phyloP scores from a whole-genome alignment of 2,329 filamentous ascomycete species.

The Cytospora paraplurivora region DNA sequence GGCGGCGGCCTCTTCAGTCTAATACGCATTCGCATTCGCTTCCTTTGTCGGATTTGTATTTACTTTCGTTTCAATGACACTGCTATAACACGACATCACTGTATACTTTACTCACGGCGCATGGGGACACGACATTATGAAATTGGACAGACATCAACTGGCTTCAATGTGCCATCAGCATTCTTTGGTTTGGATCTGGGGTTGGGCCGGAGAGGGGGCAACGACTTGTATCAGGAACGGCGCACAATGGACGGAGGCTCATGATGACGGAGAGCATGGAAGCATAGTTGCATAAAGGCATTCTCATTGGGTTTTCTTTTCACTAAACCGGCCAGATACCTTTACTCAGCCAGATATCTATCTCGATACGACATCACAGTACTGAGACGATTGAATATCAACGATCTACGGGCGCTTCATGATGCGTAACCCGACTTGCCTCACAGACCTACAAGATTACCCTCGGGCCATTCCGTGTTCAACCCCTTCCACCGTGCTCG shows the following conservation, averaged over 20 bases:
- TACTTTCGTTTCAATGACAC: neutral
- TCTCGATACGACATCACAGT: neutral
- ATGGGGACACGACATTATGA: neutral
- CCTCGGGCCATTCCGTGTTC: no score
- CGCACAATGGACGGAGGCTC: neutral
- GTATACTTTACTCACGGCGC: constrained; percentile 1
- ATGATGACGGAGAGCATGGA: neutral
- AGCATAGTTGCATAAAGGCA: neutral
- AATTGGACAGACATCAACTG: constrained; percentile 6
- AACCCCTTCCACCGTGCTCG: neutral
- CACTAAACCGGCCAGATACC: neutral
- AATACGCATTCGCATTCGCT: neutral
- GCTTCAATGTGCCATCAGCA: constrained; percentile 14
- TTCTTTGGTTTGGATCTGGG: neutral
- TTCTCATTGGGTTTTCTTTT: neutral
- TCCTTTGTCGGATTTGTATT: neutral
- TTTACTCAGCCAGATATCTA: neutral
- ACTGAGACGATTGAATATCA: neutral
- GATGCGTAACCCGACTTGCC: neutral
- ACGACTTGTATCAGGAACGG: neutral
- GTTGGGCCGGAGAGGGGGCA: neutral
- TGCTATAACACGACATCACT: neutral
- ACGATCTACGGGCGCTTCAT: neutral
- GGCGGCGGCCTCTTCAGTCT: neutral
- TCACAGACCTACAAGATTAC: neutral